Evolutionary conservation across 345 rosid genomes (phyloP).

Genomic region (Microthlaspi erraticum): DNA sequence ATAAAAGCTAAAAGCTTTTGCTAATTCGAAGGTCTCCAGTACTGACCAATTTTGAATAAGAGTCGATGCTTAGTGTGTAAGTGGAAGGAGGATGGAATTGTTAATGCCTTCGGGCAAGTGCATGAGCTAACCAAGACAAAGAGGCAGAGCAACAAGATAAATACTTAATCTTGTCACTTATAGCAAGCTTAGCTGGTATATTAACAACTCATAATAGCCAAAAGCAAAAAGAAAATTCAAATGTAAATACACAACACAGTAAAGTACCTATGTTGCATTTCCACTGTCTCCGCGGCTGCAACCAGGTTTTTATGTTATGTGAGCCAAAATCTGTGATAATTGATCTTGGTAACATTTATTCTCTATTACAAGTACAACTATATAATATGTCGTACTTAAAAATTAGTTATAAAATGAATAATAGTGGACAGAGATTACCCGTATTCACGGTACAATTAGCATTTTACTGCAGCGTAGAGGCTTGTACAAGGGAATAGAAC

Average conservation of each 20-base stretch:
- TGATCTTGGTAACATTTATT: too few relatives aligned
- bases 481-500: too few relatives aligned
- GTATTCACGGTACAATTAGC: constrained; percentile 61
- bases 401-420: constrained; percentile 16
- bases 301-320: constrained; percentile 90
- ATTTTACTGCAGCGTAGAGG: constrained; percentile 33
- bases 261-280: constrained; percentile 77
- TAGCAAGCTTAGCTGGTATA: constrained; percentile 1
- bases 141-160: constrained; percentile 6
- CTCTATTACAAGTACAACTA: too few relatives aligned
- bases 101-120: background rate
- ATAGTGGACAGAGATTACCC: constrained; percentile 65
- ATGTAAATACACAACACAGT: constrained; percentile 8
- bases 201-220: constrained; percentile 22
- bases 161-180: constrained; percentile 15
- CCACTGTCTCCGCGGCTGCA: constrained; percentile 96
- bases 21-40: constrained; percentile 1
- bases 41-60: constrained; percentile 2
- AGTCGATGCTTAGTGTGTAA: background rate
- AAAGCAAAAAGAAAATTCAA: constrained; percentile 3
- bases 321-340: constrained; percentile 84
- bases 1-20: background rate
- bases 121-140: background rate
- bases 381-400: too few relatives aligned
- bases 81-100: constrained; percentile 12